Evolutionary conservation across 345 rosid genomes (phyloP).

Genomic region (Clarkia xantiana): DNA sequence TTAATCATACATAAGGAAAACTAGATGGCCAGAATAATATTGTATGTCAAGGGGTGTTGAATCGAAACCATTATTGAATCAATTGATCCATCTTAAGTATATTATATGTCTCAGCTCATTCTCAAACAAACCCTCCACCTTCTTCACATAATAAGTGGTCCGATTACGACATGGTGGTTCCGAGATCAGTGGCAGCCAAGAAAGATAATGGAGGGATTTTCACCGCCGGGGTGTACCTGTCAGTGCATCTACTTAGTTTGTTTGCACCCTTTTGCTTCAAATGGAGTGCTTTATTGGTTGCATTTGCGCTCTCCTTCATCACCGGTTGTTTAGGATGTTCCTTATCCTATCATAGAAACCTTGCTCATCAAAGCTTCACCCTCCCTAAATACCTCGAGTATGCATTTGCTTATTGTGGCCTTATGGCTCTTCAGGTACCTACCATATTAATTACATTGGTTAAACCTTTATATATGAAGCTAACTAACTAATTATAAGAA

Average conservation of each 20-base stretch:
- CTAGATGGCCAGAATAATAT: too few species aligned
- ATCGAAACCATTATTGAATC: too few species aligned
- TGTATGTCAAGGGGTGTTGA: too few species aligned
- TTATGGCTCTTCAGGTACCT: constrained; percentile 62
- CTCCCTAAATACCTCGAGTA: constrained; percentile 85
- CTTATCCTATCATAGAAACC: constrained; percentile 54
- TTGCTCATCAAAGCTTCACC: constrained; percentile 62
- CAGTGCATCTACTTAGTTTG: constrained; percentile 54
- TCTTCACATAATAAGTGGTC: too few species aligned
- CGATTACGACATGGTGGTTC: constrained; percentile 68
- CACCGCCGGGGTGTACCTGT: constrained; percentile 31
- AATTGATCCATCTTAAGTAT: too few species aligned
- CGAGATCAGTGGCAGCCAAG: constrained; percentile 26
- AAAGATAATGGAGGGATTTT: constrained; percentile 19
- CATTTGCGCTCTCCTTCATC: constrained; percentile 40
- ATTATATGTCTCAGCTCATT: too few species aligned
- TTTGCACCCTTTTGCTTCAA: constrained; percentile 66
- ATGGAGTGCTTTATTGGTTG: constrained; percentile 58
- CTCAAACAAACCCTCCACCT: too few species aligned
- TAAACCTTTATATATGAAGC: too few species aligned
- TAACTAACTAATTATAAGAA: background rate
- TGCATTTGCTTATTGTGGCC: constrained; percentile 68
- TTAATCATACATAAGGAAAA: too few species aligned
- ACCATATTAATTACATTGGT: too few species aligned
- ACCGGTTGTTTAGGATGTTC: constrained; percentile 70